These are phyloP conservation scores for Antitrichia curtipendula DNA, from an alignment of 225 moss, liverwort and hornwort species.

Conservation along the genomic window DNA sequence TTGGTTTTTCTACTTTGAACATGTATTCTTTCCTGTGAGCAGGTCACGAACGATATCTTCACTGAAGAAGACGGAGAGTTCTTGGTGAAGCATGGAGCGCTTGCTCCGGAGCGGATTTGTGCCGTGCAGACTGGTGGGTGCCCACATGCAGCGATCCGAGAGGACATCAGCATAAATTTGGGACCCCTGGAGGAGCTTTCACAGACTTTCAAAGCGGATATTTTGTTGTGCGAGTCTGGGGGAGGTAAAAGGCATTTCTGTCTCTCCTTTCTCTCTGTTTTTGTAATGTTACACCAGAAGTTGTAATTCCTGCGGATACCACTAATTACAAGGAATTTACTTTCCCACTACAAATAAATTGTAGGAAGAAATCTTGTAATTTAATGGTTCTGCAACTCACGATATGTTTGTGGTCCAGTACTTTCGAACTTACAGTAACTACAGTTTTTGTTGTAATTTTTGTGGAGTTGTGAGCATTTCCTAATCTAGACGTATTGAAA, in stretches of 20 bases:
- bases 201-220: conserved; percentile 60
- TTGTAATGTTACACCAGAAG: background rate
- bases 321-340: background rate
- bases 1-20: background rate
- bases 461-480: background rate
- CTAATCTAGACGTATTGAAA: background rate
- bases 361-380: background rate
- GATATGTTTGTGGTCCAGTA: background rate
- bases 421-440: background rate
- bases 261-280: background rate
- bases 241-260: conserved; percentile 39
- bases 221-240: conserved; percentile 87
- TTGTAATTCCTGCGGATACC: background rate
- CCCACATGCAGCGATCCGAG: conserved; percentile 94
- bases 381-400: background rate
- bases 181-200: conserved; percentile 93
- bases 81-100: conserved; percentile 78
- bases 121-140: conserved; percentile 98
- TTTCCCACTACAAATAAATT: background rate
- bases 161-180: conserved; percentile 96
- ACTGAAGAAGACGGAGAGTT: conserved; percentile 98
- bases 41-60: conserved; percentile 98
- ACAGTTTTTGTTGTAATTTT: background rate
- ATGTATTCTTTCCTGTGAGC: background rate
- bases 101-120: conserved; percentile 78